These are phyloP conservation scores for Epipyxis sp. DNA, from an alignment of 108 stramenopile genomes.

Conservation along the genomic window DNA sequence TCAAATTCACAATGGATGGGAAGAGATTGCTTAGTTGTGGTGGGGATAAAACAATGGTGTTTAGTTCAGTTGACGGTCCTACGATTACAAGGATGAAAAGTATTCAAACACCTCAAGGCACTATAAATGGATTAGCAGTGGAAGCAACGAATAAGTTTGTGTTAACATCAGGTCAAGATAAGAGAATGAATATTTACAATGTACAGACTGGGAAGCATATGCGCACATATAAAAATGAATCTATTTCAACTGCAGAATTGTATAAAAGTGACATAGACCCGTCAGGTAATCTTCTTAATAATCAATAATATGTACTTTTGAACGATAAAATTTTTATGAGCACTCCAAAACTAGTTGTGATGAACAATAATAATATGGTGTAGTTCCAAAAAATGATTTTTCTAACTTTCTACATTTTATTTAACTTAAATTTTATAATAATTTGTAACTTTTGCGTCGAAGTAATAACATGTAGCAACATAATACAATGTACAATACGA, in stretches of 20 bases:
- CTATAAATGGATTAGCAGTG: conserved; percentile 47
- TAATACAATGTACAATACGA: too few species aligned
- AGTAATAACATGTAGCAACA: too few species aligned
- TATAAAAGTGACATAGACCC: conserved; percentile 50
- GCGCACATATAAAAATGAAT: conserved; percentile 34
- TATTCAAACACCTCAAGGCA: conserved; percentile 39
- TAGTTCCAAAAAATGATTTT: too few species aligned
- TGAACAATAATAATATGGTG: too few species aligned
- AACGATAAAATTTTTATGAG: too few species aligned
- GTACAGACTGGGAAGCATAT: conserved; percentile 36
- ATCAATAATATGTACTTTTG: too few species aligned
- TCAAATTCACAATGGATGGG: conserved; percentile 39
- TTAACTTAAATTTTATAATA: too few species aligned
- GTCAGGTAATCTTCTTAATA: too few species aligned
- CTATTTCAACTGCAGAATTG: conserved; percentile 34
- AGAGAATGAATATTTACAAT: conserved; percentile 47
- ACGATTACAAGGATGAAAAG: conserved; percentile 15
- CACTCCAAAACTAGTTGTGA: too few species aligned
- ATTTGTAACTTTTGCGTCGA: too few species aligned
- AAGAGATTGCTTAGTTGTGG: conserved; percentile 35
- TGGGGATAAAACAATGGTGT: conserved; percentile 43
- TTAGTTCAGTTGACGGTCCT: conserved; percentile 33
- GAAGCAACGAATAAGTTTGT: conserved; percentile 46
- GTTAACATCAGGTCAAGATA: conserved; percentile 42
- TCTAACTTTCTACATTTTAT: too few species aligned